phyloP scores from a whole-genome alignment of 2,329 filamentous ascomycete genomes.

The Ophiostoma montium region DNA sequence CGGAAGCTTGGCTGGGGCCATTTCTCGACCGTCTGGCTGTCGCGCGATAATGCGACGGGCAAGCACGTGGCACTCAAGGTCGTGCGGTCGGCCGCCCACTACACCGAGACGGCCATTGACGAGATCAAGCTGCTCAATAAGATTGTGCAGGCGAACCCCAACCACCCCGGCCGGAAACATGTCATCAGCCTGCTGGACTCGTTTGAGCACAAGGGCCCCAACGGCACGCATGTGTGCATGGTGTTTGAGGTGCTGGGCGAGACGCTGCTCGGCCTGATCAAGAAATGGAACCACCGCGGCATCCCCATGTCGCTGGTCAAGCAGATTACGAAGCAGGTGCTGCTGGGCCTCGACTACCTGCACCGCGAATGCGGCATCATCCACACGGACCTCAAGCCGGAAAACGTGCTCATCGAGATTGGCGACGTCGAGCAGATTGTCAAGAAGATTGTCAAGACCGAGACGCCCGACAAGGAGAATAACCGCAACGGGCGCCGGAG shows the following conservation, averaged over 20 bases:
- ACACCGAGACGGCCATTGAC: slow-evolving; percentile 96
- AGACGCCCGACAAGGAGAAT: slow-evolving; percentile 63
- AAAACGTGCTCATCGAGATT: slow-evolving; percentile 97
- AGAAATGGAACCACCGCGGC: slow-evolving; percentile 94
- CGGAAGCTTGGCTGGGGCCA: slow-evolving; percentile 97
- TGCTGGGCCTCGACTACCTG: slow-evolving; percentile 88
- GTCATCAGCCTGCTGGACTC: slow-evolving; percentile 93
- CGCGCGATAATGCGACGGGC: slow-evolving; percentile 68
- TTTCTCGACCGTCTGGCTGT: slow-evolving; percentile 91
- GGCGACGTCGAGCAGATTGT: slow-evolving; percentile 98
- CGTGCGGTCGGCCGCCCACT: slow-evolving; percentile 92
- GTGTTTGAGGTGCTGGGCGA: slow-evolving; percentile 96
- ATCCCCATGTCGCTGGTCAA: slow-evolving; percentile 95
- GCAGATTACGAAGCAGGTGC: slow-evolving; percentile 96
- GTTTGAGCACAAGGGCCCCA: slow-evolving; percentile 94
- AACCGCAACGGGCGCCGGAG: slow-evolving; percentile 83
- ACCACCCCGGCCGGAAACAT: slow-evolving; percentile 86
- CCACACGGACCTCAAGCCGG: slow-evolving; percentile 92
- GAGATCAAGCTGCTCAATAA: slow-evolving; percentile 97
- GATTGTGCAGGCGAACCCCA: slow-evolving; percentile 88
- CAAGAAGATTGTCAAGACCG: slow-evolving; percentile 83
- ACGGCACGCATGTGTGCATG: slow-evolving; percentile 97
- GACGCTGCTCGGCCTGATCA: slow-evolving; percentile 88
- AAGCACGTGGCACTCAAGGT: slow-evolving; percentile 98
- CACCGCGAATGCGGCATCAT: slow-evolving; percentile 98